Evolutionary conservation across 495 filamentous ascomycete genomes (phyloP), one percentile per base, ranked within the genome.

Genomic region (Tuber melanosporum): DNA sequence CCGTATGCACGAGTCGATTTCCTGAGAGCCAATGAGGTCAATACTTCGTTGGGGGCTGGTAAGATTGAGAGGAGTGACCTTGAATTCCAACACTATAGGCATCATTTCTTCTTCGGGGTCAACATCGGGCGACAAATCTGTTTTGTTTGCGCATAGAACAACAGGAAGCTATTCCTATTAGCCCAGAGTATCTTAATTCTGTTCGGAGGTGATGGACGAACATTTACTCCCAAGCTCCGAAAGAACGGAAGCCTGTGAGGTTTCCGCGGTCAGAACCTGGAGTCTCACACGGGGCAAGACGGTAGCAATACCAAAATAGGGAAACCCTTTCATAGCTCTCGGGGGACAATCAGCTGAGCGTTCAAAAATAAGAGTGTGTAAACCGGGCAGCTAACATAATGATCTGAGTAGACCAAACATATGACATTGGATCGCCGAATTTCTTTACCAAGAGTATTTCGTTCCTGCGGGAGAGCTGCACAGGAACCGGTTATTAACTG

Each of bases 401-500:
- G 94, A 83, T 98, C 96, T 73, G 94, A 93, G 83, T 98, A 99
- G 46, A 98, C 94, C 20, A 99, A 89, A n/a, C 98, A 87, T 74
- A 99, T 98, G 72, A 97, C 95, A 83, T 97, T 98, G 79, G 91
- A 94, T 83, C 97, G 97, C 69, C 96, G 91, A 71, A 98, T 95
- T 84, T 98, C 96, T 80, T 94, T 95, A 45, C 93, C 91, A 72
- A 99, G 86, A 26, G 91, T 93, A 76, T 89, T 91, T 72, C 95
- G 90, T 81, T 99, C 96, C 82, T 97, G 94, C 0, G 96, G 95
- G 3, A 97, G 89, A 26, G 95, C 94, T 83, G 52, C 41, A 73
- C 45, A 46, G 20, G 22, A 19, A 44, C 26, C 17, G 44, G 41
- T 71, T 36, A 36, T 69, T 76, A 76, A 75, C 73, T 70, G 8